Evolutionary conservation across 192 early-diverging fungal species (phyloP).

Genomic region (Podila epicladia): DNA sequence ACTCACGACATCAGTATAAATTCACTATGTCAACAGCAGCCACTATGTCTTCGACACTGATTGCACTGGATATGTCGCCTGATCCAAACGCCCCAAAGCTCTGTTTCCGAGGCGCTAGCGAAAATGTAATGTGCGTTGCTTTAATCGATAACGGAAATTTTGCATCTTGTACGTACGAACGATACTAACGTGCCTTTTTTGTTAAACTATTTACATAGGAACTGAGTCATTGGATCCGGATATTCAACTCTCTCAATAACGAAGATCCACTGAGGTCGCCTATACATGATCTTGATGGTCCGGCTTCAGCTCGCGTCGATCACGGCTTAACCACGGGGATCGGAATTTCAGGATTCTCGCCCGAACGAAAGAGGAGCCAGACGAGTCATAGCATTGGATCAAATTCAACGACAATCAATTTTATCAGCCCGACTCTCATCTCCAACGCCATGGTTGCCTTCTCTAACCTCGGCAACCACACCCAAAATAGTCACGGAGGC

Average conservation of each 20-base stretch:
- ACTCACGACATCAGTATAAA: conserved; percentile 16
- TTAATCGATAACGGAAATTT: background rate
- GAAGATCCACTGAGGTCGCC: conserved; percentile 6
- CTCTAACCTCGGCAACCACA: conserved; percentile 9
- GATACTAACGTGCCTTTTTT: background rate
- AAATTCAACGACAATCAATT: conserved; percentile 7
- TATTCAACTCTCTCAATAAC: conserved; percentile 35
- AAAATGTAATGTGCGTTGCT: conserved; percentile 13
- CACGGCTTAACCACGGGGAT: background rate
- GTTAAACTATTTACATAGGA: conserved; percentile 10
- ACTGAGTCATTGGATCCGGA: conserved; percentile 40
- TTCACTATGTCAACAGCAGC: conserved; percentile 2
- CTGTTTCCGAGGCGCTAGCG: conserved; percentile 37
- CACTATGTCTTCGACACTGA: conserved; percentile 22
- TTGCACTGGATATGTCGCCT: conserved; percentile 14
- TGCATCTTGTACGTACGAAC: background rate
- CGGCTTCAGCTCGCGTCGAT: conserved; percentile 6
- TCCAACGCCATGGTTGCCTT: conserved; percentile 29
- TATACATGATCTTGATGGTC: background rate
- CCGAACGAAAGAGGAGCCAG: conserved; percentile 33
- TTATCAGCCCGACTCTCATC: conserved; percentile 32
- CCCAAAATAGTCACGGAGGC: background rate
- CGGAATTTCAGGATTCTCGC: background rate
- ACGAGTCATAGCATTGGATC: conserved; percentile 11
- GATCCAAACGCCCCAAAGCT: conserved; percentile 24